A percentile compares a stretch with the other conserved stretches of the same genome.
phyloP scores from a whole-genome alignment of 1,284 basidiomycete species.

The Microbotryum saponariae region DNA sequence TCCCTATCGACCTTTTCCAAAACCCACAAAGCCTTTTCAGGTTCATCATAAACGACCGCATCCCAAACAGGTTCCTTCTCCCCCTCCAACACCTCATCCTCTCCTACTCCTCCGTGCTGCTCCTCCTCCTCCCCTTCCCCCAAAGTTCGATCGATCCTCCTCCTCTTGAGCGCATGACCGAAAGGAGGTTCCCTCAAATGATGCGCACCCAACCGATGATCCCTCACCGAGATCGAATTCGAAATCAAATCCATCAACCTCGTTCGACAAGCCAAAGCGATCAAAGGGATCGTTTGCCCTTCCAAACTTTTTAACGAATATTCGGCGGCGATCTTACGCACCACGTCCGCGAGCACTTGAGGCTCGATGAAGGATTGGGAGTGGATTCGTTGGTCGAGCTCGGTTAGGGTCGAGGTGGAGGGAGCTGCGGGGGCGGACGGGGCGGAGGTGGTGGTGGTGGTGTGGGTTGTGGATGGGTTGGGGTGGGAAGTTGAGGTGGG shows the following conservation, averaged over 20 bases:
- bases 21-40: constrained; percentile 62
- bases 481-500: too few relatives aligned
- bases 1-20: constrained; percentile 69
- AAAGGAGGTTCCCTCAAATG: constrained; percentile 57
- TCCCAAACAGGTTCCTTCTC: constrained; percentile 60
- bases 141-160: not conserved
- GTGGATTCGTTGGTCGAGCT: constrained; percentile 4
- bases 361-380: constrained; percentile 34
- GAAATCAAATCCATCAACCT: constrained; percentile 64
- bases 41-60: constrained; percentile 60
- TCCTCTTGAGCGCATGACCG: constrained; percentile 38
- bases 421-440: not conserved
- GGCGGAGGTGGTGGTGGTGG: not conserved
- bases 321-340: constrained; percentile 35
- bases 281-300: constrained; percentile 36
- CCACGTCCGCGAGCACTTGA: constrained; percentile 26
- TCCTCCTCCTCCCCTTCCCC: too few relatives aligned
- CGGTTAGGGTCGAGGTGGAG: not conserved
- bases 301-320: constrained; percentile 37
- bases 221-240: constrained; percentile 62
- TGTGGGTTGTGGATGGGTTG: too few relatives aligned
- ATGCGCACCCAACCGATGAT: constrained; percentile 56
- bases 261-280: constrained; percentile 66
- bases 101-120: too few relatives aligned
- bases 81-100: too few relatives aligned